Percentiles rank a stretch among this genome's conserved stretches.
Evolutionary conservation across 495 filamentous ascomycete genomes (phyloP).

Genomic region (Staphylotrichum tortipilum): DNA sequence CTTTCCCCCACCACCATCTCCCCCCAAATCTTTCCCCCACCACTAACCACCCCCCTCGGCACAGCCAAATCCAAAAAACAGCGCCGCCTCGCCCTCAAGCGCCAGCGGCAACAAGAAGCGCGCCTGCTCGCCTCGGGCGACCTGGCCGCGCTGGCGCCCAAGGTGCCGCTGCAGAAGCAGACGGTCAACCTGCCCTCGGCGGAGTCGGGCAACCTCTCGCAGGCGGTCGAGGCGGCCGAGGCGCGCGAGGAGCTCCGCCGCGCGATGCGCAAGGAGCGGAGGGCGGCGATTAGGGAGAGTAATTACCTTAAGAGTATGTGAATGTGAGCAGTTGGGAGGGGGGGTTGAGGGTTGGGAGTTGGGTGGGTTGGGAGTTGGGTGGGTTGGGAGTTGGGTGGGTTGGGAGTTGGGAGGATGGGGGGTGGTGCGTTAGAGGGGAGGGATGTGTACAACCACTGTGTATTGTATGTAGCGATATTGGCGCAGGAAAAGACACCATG

Average conservation of each 20-base stretch:
- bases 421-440: not conserved
- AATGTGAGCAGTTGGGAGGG: too few species aligned
- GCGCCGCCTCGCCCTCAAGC: slow-evolving; percentile 57
- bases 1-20: not conserved
- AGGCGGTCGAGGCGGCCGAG: slow-evolving; percentile 48
- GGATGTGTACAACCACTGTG: slow-evolving; percentile 6
- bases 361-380: not conserved
- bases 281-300: slow-evolving; percentile 74
- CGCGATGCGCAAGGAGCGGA: slow-evolving; percentile 62
- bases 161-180: slow-evolving; percentile 77
- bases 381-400: not conserved
- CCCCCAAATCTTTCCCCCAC: not conserved
- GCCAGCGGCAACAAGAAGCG: slow-evolving; percentile 53
- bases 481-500: slow-evolving; percentile 1
- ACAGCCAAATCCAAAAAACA: slow-evolving; percentile 74
- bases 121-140: slow-evolving; percentile 56
- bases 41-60: not conserved
- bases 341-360: too few species aligned
- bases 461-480: slow-evolving; percentile 15
- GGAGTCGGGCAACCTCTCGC: slow-evolving; percentile 48
- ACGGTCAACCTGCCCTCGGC: slow-evolving; percentile 67
- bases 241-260: slow-evolving; percentile 58
- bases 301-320: slow-evolving; percentile 88
- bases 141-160: slow-evolving; percentile 54
- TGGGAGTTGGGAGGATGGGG: not conserved